phyloP scores from a whole-genome alignment of 1,139 yeast genomes.

The Zygoascus sp. region DNA sequence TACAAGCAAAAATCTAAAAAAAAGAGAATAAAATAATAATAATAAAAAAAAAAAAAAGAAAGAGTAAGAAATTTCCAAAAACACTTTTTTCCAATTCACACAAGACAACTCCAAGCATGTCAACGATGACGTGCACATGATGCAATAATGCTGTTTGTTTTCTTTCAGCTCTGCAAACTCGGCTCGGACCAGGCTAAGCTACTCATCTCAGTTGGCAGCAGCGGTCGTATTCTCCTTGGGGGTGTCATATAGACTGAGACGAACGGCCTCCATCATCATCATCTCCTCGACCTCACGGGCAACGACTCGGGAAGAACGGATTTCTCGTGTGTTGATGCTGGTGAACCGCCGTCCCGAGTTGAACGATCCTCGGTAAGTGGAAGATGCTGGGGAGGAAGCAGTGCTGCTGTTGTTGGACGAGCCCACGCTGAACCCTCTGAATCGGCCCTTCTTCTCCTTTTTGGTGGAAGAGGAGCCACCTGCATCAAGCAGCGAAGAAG shows the following conservation, averaged over 20 bases:
- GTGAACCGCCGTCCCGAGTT: background rate
- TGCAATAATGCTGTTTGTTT: no score
- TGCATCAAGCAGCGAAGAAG: slow-evolving; percentile 16
- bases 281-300: slow-evolving; percentile 55
- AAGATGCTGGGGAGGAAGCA: slow-evolving; percentile 12
- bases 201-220: background rate
- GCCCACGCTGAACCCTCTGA: slow-evolving; percentile 19
- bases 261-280: slow-evolving; percentile 80
- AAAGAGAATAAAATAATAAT: no score
- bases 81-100: no score
- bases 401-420: slow-evolving; percentile 14
- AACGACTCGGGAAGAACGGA: slow-evolving; percentile 10
- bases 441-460: slow-evolving; percentile 17
- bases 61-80: no score
- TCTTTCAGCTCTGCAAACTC: no score
- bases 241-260: slow-evolving; percentile 38
- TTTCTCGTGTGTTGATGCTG: slow-evolving; percentile 1
- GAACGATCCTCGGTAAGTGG: background rate
- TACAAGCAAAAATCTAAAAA: background rate
- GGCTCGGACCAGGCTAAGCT: no score
- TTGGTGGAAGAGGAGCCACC: slow-evolving; percentile 18
- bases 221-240: background rate
- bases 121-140: no score
- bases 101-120: no score
- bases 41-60: no score